Percentiles rank a stretch among this genome's conserved stretches.
These are phyloP conservation scores for Eudorina sp. DNA, from an alignment of 139 green algal species.

Conservation along the genomic window DNA sequence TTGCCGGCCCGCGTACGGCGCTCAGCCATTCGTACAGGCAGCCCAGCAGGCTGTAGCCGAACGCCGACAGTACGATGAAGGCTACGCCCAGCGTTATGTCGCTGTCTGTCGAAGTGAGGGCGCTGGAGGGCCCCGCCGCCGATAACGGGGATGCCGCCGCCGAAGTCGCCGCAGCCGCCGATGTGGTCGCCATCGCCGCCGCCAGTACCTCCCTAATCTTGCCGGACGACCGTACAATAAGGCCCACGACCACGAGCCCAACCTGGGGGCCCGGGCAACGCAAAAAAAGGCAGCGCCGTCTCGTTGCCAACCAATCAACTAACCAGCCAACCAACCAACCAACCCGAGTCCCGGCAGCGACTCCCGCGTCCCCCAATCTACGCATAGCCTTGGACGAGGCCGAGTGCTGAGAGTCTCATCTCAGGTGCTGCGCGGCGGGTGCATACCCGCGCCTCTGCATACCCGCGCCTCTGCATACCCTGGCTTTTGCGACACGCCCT, in stretches of 20 bases:
- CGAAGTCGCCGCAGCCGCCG: background rate
- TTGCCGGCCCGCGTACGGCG: constrained; percentile 7
- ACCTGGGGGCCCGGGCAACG: too few relatives aligned
- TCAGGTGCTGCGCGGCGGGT: too few relatives aligned
- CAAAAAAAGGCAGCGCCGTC: too few relatives aligned
- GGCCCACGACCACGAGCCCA: constrained; percentile 22
- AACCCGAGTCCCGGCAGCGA: too few relatives aligned
- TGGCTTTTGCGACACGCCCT: too few relatives aligned
- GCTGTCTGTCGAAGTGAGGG: background rate
- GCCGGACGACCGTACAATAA: constrained; percentile 1
- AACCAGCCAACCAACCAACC: too few relatives aligned
- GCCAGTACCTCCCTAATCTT: background rate
- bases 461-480: too few relatives aligned
- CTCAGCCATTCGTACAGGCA: constrained; percentile 52
- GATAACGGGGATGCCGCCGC: background rate
- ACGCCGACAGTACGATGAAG: constrained; percentile 16
- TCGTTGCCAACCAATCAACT: too few relatives aligned
- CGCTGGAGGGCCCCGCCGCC: background rate
- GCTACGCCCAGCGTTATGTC: constrained; percentile 1
- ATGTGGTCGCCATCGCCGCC: background rate
- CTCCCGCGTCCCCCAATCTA: too few relatives aligned
- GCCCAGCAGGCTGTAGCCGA: constrained; percentile 53
- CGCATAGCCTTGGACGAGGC: too few relatives aligned
- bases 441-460: too few relatives aligned
- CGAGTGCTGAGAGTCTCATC: too few relatives aligned